A percentile compares a stretch with the other conserved stretches of the same genome.
Evolutionary conservation across 176 grass and related monocot genomes (phyloP).

Genomic region (Elymus sibiricus): DNA sequence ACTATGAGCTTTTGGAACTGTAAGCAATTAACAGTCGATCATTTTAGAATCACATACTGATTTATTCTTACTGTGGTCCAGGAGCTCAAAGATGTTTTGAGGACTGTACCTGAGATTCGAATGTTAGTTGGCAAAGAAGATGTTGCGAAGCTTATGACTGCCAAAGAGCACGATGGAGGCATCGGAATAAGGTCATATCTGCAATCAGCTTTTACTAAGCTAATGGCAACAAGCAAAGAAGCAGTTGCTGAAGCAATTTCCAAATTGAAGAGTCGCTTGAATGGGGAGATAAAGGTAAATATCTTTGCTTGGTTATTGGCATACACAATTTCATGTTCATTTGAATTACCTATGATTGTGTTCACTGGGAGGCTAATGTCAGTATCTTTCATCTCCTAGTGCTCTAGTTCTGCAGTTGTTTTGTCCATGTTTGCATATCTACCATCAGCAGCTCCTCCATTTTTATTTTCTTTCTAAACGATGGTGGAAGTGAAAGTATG

Average conservation of each 20-base stretch:
- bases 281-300: conserved; percentile 70
- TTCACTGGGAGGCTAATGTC: neutral
- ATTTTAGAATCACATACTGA: neutral
- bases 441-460: neutral
- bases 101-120: conserved; percentile 67
- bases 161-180: conserved; percentile 44
- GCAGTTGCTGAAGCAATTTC: conserved; percentile 51
- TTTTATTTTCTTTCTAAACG: neutral
- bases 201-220: conserved; percentile 69
- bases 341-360: neutral
- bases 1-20: neutral
- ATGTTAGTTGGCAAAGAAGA: conserved; percentile 61
- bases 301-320: neutral
- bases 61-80: conserved; percentile 30
- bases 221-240: conserved; percentile 68
- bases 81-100: conserved; percentile 85
- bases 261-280: conserved; percentile 59
- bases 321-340: neutral
- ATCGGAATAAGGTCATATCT: conserved; percentile 47
- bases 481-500: neutral
- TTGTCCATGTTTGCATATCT: neutral
- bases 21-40: neutral
- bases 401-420: neutral
- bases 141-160: conserved; percentile 37
- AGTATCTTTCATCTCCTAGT: neutral